These are phyloP conservation scores for Aspergillus affinis DNA, from an alignment of 495 filamentous ascomycete genomes.

Conservation along the genomic window DNA sequence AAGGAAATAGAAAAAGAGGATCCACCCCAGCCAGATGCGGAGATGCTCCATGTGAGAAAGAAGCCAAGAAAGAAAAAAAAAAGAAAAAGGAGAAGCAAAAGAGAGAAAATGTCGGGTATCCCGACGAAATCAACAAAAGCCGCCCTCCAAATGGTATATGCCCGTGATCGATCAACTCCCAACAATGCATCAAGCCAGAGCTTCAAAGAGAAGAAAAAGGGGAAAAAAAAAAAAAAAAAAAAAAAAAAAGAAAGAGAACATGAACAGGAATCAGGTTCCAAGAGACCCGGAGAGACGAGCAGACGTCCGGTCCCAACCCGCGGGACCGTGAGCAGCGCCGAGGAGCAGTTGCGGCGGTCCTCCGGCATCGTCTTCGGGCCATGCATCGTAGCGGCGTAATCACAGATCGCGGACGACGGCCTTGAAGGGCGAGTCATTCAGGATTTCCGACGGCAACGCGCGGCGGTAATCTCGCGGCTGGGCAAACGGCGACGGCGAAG, in stretches of 20 bases:
- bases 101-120: background rate
- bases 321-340: conserved; percentile 16
- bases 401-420: conserved; percentile 18
- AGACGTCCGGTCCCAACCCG: conserved; percentile 24
- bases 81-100: conserved; percentile 13
- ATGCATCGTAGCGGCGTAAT: background rate
- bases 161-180: conserved; percentile 32
- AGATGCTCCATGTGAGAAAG: background rate
- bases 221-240: conserved; percentile 9
- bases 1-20: conserved; percentile 9
- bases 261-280: background rate
- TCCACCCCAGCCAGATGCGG: conserved; percentile 1
- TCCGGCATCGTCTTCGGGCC: conserved; percentile 10
- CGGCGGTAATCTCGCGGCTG: conserved; percentile 46
- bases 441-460: conserved; percentile 40
- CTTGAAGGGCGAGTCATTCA: conserved; percentile 32
- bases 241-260: conserved; percentile 11
- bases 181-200: conserved; percentile 37
- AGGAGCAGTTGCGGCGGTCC: background rate
- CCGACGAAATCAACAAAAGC: conserved; percentile 23
- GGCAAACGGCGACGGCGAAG: conserved; percentile 43
- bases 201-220: conserved; percentile 13
- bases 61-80: conserved; percentile 13
- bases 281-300: conserved; percentile 2
- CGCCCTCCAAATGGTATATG: conserved; percentile 24